Evolutionary conservation across 2,329 filamentous ascomycete genomes (phyloP), one percentile per base, ranked within the genome.

Genomic region (Fusarium nurragi): DNA sequence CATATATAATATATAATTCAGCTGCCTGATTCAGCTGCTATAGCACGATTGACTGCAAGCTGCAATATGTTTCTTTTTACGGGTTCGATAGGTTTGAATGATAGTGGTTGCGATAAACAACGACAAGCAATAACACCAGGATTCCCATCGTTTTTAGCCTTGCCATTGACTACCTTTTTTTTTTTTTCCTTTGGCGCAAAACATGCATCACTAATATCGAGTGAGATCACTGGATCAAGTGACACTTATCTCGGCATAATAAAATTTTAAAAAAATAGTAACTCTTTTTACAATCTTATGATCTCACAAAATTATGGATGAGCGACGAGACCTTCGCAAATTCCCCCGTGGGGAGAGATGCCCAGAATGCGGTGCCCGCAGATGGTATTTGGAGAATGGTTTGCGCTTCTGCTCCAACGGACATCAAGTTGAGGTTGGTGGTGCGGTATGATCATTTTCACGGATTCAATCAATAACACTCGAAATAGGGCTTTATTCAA

Each of bases 351-450:
- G 83, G 28, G 82, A 88, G 69, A 78, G 80, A 41, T 87, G 86
- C 67, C 81, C 85, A 32, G 83, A 86, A 71, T 97, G 93, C 74
- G 89, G 90, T 59, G 90, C 90, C 48, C 84, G 83, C 38, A 85
- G 85, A 63, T 93, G 90, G 79, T 91, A 92, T 73, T 80, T 89
- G 28, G 88, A 93, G 67, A 90, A 91, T 76, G 92, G 92, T 5
- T 85, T 89, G 56, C 87, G 89, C 63, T 96, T 92, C 75, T 97
- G 93, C 77, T 84, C 89, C 64, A 89, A 91, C 67, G 92, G 92
- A 28, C 93, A 96, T 79, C 87, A 89, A 68, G 88, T 94, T 69
- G 88, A 92, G 78, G 90, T 92, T 39, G 11, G 46, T 22, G 37
- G 16, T 21, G 11, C 25, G 14, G 12, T 19, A 16, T n/a, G 16